A percentile compares a stretch with the other conserved stretches of the same genome.
Conservation (phyloP, 306 rosid species). For the Cajanus cajan region DNA sequence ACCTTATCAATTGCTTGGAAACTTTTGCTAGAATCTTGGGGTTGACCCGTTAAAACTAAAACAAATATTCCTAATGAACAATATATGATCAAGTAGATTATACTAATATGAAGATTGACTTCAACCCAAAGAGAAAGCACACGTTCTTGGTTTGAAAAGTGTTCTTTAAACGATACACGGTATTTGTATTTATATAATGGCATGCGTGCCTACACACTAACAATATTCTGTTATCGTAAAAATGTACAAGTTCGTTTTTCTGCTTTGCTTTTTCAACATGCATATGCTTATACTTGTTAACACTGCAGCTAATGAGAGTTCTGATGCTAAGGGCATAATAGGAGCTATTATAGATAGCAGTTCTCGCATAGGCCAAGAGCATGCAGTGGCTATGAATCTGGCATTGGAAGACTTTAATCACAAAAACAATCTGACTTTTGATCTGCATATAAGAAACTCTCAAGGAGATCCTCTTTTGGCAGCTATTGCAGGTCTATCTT, state of each 20-base stretch:
- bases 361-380: slow-evolving; percentile 49
- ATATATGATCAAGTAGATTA: neutral
- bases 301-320: neutral
- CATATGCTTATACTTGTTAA: neutral
- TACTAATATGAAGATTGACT: neutral
- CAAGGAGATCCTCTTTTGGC: slow-evolving; percentile 30
- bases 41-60: neutral
- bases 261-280: neutral
- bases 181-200: neutral
- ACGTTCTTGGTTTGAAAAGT: neutral
- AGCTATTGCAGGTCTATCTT: slow-evolving; percentile 37
- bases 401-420: slow-evolving; percentile 36
- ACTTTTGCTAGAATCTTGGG: neutral
- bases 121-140: neutral
- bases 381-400: slow-evolving; percentile 47
- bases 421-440: slow-evolving; percentile 21
- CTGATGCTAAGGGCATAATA: slow-evolving; percentile 10
- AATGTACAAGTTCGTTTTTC: neutral
- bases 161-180: neutral
- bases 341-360: slow-evolving; percentile 46
- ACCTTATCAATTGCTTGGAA: neutral
- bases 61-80: neutral
- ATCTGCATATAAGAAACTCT: slow-evolving; percentile 30
- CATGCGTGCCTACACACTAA: neutral
- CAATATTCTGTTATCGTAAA: neutral